These are phyloP conservation scores for Penicillium desertorum DNA, from an alignment of 495 filamentous ascomycete species.

Conservation along the genomic window DNA sequence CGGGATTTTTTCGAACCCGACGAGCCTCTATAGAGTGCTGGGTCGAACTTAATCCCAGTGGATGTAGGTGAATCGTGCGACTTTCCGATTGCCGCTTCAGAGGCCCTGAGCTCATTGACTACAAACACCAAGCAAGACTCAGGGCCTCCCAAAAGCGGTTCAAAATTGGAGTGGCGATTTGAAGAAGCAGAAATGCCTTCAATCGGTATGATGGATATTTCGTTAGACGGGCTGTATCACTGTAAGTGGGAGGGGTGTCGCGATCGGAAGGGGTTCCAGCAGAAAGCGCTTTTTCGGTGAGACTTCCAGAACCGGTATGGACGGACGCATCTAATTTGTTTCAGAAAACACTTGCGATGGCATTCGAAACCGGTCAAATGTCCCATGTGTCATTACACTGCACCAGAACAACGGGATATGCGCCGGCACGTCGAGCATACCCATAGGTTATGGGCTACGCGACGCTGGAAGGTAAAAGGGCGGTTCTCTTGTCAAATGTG, in stretches of 20 bases:
- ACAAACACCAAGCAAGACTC: neutral
- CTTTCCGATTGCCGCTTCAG: neutral
- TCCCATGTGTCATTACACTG: neutral
- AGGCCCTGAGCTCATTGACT: neutral
- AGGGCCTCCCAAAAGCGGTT: neutral
- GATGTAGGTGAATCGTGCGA: conserved; percentile 3
- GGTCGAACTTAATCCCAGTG: neutral
- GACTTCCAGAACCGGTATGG: neutral
- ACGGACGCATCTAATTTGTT: neutral
- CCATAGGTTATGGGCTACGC: neutral
- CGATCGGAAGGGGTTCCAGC: neutral
- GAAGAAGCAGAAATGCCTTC: conserved; percentile 12
- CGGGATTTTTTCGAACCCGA: neutral
- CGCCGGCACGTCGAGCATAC: neutral
- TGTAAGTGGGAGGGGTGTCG: neutral
- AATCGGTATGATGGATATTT: conserved; percentile 2
- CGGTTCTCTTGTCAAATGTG: neutral
- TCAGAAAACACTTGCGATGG: conserved; percentile 7
- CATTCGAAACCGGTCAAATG: conserved; percentile 2
- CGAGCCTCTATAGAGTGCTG: conserved; percentile 7
- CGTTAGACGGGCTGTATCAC: conserved; percentile 5
- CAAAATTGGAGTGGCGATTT: neutral
- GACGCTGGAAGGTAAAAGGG: neutral
- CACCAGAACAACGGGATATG: conserved; percentile 5
- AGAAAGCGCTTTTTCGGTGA: conserved; percentile 3